Evolutionary conservation across 208 protist genomes (phyloP).

Genomic region (Wallacemonas sp.): DNA sequence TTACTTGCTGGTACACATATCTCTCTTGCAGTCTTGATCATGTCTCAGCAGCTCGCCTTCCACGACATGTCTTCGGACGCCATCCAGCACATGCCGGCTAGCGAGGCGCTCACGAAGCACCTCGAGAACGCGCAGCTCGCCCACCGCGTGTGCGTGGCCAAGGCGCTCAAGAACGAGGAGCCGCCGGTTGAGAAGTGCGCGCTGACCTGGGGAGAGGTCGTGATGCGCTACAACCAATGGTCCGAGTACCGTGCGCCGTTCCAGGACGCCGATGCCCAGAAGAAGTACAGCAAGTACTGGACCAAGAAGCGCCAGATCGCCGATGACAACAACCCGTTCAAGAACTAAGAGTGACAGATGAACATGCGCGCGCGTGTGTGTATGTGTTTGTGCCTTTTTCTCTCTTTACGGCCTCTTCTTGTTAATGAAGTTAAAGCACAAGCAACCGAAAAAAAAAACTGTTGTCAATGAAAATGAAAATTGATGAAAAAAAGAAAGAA

Average conservation of each 20-base stretch:
- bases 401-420: background rate
- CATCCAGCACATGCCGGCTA: constrained; percentile 67
- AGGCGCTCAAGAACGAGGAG: constrained; percentile 74
- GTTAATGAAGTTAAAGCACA: background rate
- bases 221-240: constrained; percentile 89
- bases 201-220: constrained; percentile 90
- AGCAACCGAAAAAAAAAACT: constrained; percentile 1
- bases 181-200: constrained; percentile 82
- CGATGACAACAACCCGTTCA: constrained; percentile 54
- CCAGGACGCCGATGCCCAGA: constrained; percentile 65
- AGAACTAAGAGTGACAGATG: constrained; percentile 12
- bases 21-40: constrained; percentile 15
- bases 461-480: background rate
- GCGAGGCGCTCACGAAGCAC: constrained; percentile 86
- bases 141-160: constrained; percentile 88
- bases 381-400: background rate
- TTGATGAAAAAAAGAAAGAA: constrained; percentile 10
- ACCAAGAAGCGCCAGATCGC: constrained; percentile 79
- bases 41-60: constrained; percentile 64
- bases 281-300: constrained; percentile 86
- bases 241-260: constrained; percentile 86
- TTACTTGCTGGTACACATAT: too few relatives aligned
- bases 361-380: background rate
- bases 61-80: constrained; percentile 84
- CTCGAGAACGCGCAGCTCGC: constrained; percentile 89